Base-by-base conservation (phyloP, 2,329 filamentous ascomycete genomes). In the Monilinia polystroma region DNA sequence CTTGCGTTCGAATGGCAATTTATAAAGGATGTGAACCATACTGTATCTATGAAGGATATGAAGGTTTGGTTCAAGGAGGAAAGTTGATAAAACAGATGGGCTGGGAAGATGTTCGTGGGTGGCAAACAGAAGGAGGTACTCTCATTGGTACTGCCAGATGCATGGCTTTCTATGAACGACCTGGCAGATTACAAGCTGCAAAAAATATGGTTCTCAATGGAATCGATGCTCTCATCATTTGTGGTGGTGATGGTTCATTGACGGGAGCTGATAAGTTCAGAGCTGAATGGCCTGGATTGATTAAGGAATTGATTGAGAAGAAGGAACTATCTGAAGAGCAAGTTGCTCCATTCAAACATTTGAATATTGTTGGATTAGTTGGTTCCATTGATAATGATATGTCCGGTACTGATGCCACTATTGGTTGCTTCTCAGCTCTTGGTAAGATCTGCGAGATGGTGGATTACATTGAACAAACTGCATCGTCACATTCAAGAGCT, bases 371-470 rank as follows among this genome's bases (percentile, higher is more conserved):
- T 64, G 95, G 95, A 58, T 83, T 98, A 63, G 95, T 99, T 38
- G 95, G 95, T 67, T 97, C 93, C 64, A 99, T 99, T 76, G 95
- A 99, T 83, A 99, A 99, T 77, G 95, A 99, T 77, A 90, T 99
- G 80, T 96, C 93, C 60, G 92, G 92, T 71, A 99, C 95, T 16
- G 95, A 99, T 79, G 94, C 95, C 68, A 99, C 95, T 43, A 97
- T 99, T 77, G 95, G 95, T 66, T 96, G 92, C 78, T 98, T 97
- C 81, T 97, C 93, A 54, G 95, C 95, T 32, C 85, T 99, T 66
- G 88, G 90, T 58, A 89, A 94, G 68, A 97, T 99, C 73, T 98
- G 94, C 80, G 91, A 97, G 77, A 92, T 94, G 76, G 92, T 99
- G 67, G 95, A 99, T 81, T 94, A 93, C 76, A 96, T 99, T 73